Conservation (phyloP, 2,329 filamentous ascomycete genomes). For the Neonectria coccinea region DNA sequence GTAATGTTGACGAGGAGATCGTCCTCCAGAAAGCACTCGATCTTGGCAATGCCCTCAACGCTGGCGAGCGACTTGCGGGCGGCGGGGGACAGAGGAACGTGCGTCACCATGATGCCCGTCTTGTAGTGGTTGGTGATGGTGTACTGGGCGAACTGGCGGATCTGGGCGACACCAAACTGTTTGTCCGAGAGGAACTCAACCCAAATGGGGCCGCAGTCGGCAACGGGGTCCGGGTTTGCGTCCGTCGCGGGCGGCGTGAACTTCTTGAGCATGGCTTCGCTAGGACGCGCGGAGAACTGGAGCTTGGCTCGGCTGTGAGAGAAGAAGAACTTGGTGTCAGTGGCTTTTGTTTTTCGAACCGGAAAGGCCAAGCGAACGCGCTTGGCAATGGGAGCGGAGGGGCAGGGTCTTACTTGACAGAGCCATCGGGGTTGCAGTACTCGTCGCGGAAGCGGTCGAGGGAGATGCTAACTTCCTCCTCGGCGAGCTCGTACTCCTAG, state of each 20-base stretch:
- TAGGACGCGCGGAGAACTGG: conserved; percentile 88
- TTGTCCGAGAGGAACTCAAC: conserved; percentile 89
- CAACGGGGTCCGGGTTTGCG: conserved; percentile 74
- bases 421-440: conserved; percentile 79
- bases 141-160: conserved; percentile 88
- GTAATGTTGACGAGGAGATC: conserved; percentile 98
- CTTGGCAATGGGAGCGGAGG: conserved; percentile 1
- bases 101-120: conserved; percentile 90
- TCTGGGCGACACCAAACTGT: conserved; percentile 88
- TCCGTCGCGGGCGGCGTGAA: conserved; percentile 79
- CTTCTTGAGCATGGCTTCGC: conserved; percentile 84
- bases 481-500: conserved; percentile 91
- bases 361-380: conserved; percentile 1
- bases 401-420: conserved; percentile 73
- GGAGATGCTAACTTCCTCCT: conserved; percentile 88
- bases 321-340: conserved; percentile 9
- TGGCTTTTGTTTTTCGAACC: conserved; percentile 1
- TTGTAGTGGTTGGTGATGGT: conserved; percentile 84
- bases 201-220: conserved; percentile 89
- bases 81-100: conserved; percentile 83
- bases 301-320: conserved; percentile 79
- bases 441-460: conserved; percentile 82
- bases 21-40: conserved; percentile 96
- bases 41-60: conserved; percentile 79
- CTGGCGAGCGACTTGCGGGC: conserved; percentile 88